These are phyloP conservation scores for Penicillium sp. DNA, from an alignment of 2,329 filamentous ascomycete genomes.

Conservation along the genomic window DNA sequence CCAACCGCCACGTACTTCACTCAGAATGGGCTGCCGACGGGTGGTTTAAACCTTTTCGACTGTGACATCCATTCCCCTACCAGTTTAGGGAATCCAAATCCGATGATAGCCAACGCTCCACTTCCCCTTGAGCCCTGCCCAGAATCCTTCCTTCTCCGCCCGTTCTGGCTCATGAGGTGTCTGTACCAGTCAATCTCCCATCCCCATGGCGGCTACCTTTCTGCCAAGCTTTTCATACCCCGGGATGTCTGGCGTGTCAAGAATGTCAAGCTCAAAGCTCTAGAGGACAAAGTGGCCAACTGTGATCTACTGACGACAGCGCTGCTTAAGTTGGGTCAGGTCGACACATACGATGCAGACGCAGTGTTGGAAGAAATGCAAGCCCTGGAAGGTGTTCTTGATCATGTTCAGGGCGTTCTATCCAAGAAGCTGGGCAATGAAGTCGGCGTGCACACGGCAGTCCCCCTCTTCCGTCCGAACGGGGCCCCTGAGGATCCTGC, in stretches of 20 bases:
- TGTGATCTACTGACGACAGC: constrained; percentile 91
- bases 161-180: constrained; percentile 97
- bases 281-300: constrained; percentile 92
- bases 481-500: constrained; percentile 52
- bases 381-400: constrained; percentile 78
- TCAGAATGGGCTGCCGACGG: constrained; percentile 60
- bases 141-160: constrained; percentile 83
- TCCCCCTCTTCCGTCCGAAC: constrained; percentile 72
- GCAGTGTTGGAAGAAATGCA: constrained; percentile 95
- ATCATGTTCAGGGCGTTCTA: constrained; percentile 78
- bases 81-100: constrained; percentile 68
- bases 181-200: constrained; percentile 92
- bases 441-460: constrained; percentile 78
- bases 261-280: constrained; percentile 84
- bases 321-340: constrained; percentile 77
- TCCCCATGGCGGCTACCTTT: constrained; percentile 88
- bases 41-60: constrained; percentile 81
- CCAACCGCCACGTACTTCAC: constrained; percentile 67
- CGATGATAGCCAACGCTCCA: constrained; percentile 67
- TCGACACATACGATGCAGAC: constrained; percentile 89
- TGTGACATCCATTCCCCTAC: constrained; percentile 73
- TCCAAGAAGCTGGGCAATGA: constrained; percentile 89
- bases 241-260: constrained; percentile 93
- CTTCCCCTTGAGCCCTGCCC: constrained; percentile 88
- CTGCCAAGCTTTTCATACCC: constrained; percentile 88